Conservation (phyloP, 495 filamentous ascomycete genomes). For the Neurospora hispaniola region DNA sequence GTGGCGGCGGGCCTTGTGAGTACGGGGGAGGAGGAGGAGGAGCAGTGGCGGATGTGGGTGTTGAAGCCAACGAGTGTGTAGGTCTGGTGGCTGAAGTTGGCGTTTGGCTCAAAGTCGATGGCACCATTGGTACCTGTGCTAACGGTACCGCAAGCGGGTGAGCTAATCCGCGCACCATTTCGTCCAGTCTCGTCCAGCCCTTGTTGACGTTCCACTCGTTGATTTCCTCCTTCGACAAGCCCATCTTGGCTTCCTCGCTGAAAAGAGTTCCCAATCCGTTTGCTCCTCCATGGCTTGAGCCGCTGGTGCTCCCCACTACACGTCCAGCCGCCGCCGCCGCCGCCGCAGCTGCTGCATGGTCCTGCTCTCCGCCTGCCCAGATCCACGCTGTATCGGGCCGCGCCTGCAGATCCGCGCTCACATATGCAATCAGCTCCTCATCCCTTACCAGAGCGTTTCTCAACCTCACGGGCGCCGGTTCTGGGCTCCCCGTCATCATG, state of each 20-base stretch:
- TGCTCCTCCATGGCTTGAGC: background rate
- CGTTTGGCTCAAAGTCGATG: background rate
- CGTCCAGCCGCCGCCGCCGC: slow-evolving; percentile 1
- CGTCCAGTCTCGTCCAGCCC: slow-evolving; percentile 21
- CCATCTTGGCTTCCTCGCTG: slow-evolving; percentile 16
- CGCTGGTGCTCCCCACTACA: background rate
- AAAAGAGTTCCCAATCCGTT: slow-evolving; percentile 5
- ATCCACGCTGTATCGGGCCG: slow-evolving; percentile 70
- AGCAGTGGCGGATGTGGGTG: background rate
- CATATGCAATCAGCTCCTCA: slow-evolving; percentile 84
- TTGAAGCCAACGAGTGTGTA: background rate
- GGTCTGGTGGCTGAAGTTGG: background rate
- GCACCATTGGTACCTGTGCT: background rate
- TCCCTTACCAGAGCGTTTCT: slow-evolving; percentile 54
- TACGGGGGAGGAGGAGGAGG: background rate
- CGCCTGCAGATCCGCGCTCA: slow-evolving; percentile 86
- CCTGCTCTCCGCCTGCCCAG: slow-evolving; percentile 61
- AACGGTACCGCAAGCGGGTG: background rate
- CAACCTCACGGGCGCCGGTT: slow-evolving; percentile 15
- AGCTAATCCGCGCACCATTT: slow-evolving; percentile 14
- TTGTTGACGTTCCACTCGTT: slow-evolving; percentile 11
- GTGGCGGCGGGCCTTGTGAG: background rate
- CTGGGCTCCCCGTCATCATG: background rate
- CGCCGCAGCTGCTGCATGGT: slow-evolving; percentile 17
- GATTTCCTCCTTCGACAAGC: slow-evolving; percentile 16